phyloP scores from a whole-genome alignment of 1,284 basidiomycete species.

The Pseudozyma sp. region DNA sequence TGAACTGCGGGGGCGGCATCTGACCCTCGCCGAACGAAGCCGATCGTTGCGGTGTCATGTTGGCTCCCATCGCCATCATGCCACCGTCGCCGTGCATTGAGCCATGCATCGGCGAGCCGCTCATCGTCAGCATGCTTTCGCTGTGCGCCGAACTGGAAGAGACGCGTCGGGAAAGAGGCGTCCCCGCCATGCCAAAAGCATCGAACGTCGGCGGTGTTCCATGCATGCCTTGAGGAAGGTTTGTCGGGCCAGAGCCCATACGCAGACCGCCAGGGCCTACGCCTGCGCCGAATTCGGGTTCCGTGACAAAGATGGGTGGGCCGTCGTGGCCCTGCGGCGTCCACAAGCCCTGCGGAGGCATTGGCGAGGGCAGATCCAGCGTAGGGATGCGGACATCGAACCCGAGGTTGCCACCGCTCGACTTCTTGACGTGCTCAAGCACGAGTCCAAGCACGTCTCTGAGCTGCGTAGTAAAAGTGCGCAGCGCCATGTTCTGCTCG shows the following conservation, averaged over 20 bases:
- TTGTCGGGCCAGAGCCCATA: conserved; percentile 22
- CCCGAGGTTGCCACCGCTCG: conserved; percentile 55
- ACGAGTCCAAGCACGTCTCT: conserved; percentile 49
- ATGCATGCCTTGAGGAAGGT: conserved; percentile 23
- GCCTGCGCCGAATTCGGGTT: conserved; percentile 48
- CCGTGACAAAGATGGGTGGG: conserved; percentile 61
- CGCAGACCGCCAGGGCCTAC: conserved; percentile 26
- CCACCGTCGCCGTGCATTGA: conserved; percentile 35
- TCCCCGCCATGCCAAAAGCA: conserved; percentile 24
- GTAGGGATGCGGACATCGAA: conserved; percentile 52
- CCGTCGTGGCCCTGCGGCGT: conserved; percentile 54
- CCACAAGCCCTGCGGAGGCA: conserved; percentile 48
- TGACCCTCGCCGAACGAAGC: conserved; percentile 50
- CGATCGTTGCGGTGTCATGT: conserved; percentile 36
- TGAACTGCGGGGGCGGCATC: conserved; percentile 43
- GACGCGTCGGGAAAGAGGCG: conserved; percentile 44
- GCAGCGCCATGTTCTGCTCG: conserved; percentile 56
- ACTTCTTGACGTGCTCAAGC: conserved; percentile 53
- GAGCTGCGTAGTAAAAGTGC: conserved; percentile 46
- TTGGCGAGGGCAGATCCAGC: conserved; percentile 51
- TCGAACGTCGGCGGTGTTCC: conserved; percentile 13
- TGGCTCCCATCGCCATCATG: conserved; percentile 27
- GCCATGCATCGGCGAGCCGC: conserved; percentile 39
- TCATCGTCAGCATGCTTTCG: conserved; percentile 44
- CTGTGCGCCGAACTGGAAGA: conserved; percentile 47